phyloP scores from a whole-genome alignment of 1,139 yeast species.

The Hansenula lynferdii region DNA sequence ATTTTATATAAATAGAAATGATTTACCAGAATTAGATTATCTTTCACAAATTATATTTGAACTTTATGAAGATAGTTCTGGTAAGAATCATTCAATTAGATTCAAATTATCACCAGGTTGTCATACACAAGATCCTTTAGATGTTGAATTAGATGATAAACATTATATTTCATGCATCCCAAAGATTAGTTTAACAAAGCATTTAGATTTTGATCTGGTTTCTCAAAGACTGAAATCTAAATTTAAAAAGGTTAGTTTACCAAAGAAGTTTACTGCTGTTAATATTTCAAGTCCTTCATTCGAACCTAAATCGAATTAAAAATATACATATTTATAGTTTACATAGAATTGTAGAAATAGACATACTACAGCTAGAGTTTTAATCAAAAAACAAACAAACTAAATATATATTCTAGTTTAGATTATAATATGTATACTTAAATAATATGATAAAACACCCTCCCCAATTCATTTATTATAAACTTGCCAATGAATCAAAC shows the following conservation, averaged over 20 bases:
- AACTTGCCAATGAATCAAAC: conserved; percentile 78
- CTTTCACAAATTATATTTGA: conserved; percentile 94
- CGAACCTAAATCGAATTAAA: conserved; percentile 16
- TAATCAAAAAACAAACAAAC: too few relatives aligned
- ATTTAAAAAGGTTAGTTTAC: conserved; percentile 83
- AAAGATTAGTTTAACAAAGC: conserved; percentile 82
- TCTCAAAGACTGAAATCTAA: conserved; percentile 77
- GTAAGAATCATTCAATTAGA: conserved; percentile 83
- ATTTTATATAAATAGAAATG: conserved; percentile 89
- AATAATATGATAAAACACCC: too few relatives aligned
- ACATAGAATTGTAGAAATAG: too few relatives aligned
- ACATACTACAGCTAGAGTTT: too few relatives aligned
- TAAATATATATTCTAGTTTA: too few relatives aligned
- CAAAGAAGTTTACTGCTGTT: conserved; percentile 89
- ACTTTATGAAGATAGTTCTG: conserved; percentile 72
- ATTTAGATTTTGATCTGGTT: conserved; percentile 87
- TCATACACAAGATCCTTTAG: conserved; percentile 95
- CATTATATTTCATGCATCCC: conserved; percentile 98
- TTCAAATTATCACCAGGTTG: conserved; percentile 95
- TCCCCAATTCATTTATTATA: conserved; percentile 5
- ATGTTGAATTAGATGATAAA: conserved; percentile 92
- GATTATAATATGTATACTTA: too few relatives aligned
- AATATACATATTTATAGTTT: too few relatives aligned
- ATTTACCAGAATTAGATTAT: conserved; percentile 93
- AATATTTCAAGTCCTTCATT: conserved; percentile 63